These are phyloP conservation scores for Rhodotorula babjevae DNA, from an alignment of 768 basidiomycete species.

Conservation along the genomic window DNA sequence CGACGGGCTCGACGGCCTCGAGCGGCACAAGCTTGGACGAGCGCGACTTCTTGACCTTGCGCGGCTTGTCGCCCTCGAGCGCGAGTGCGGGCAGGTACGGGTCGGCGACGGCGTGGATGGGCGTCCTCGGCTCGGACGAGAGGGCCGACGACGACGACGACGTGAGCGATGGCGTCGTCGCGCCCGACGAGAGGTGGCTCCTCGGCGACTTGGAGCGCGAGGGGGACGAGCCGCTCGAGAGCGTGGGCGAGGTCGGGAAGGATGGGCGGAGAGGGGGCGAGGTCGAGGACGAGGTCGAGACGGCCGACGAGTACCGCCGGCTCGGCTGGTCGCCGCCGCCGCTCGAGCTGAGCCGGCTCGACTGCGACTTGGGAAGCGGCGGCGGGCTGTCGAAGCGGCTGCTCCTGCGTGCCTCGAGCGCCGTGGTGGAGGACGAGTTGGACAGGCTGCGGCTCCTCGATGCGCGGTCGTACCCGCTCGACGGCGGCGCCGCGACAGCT, in stretches of 20 bases:
- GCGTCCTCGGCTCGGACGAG: constrained; percentile 13
- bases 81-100: neutral
- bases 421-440: neutral
- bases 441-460: neutral
- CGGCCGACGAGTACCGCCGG: constrained; percentile 10
- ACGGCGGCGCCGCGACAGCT: neutral
- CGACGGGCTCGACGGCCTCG: neutral
- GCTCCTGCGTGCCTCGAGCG: neutral
- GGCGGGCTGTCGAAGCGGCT: neutral
- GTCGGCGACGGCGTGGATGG: neutral
- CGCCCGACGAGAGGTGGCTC: constrained; percentile 11
- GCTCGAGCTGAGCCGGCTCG: neutral
- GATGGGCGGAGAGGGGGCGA: neutral
- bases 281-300: neutral
- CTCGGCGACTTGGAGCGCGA: neutral
- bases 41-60: constrained; percentile 1
- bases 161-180: constrained; percentile 23
- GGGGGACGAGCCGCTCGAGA: neutral
- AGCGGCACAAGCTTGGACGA: neutral
- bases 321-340: neutral
- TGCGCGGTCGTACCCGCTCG: neutral
- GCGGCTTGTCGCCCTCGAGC: neutral
- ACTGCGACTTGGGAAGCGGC: neutral
- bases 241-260: constrained; percentile 2
- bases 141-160: constrained; percentile 30